These are phyloP conservation scores for Tympanopsis confertula DNA, from an alignment of 2,329 filamentous ascomycete genomes.

Conservation along the genomic window DNA sequence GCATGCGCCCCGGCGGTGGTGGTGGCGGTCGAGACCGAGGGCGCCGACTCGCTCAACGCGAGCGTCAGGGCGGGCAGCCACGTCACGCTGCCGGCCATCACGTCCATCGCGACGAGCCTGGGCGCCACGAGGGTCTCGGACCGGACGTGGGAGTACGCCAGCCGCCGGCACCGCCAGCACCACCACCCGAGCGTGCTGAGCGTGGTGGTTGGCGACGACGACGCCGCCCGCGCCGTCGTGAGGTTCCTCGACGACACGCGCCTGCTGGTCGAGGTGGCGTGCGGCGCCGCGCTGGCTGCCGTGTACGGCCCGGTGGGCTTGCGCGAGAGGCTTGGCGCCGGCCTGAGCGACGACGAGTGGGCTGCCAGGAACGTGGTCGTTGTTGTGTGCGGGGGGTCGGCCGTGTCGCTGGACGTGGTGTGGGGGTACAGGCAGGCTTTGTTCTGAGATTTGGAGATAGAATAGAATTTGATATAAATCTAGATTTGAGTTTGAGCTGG, in stretches of 20 bases:
- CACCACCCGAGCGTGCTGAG: slow-evolving; percentile 5
- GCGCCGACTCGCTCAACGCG: slow-evolving; percentile 59
- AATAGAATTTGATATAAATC: neutral
- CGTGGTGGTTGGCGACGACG: neutral
- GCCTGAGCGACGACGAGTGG: slow-evolving; percentile 42
- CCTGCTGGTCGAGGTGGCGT: slow-evolving; percentile 6
- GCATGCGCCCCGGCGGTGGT: slow-evolving; percentile 31
- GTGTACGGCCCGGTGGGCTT: slow-evolving; percentile 55
- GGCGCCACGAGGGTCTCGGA: slow-evolving; percentile 36
- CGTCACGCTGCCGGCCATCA: slow-evolving; percentile 59
- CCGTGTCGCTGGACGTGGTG: slow-evolving; percentile 51
- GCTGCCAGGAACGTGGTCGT: slow-evolving; percentile 65
- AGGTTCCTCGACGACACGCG: slow-evolving; percentile 1
- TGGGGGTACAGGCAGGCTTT: slow-evolving; percentile 39
- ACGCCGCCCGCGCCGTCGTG: neutral
- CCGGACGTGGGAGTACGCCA: neutral
- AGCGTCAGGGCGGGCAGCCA: slow-evolving; percentile 43
- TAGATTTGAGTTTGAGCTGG: too few species aligned
- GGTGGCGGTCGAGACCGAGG: slow-evolving; percentile 64
- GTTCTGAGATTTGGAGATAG: slow-evolving; percentile 12
- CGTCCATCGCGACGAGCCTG: slow-evolving; percentile 63
- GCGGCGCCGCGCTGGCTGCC: slow-evolving; percentile 54
- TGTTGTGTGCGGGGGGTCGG: slow-evolving; percentile 71
- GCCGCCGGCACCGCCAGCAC: slow-evolving; percentile 19
- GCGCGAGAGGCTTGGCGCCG: slow-evolving; percentile 43